Conservation (phyloP, 2,329 filamentous ascomycete genomes). For the Scolecobasidium constrictum region DNA sequence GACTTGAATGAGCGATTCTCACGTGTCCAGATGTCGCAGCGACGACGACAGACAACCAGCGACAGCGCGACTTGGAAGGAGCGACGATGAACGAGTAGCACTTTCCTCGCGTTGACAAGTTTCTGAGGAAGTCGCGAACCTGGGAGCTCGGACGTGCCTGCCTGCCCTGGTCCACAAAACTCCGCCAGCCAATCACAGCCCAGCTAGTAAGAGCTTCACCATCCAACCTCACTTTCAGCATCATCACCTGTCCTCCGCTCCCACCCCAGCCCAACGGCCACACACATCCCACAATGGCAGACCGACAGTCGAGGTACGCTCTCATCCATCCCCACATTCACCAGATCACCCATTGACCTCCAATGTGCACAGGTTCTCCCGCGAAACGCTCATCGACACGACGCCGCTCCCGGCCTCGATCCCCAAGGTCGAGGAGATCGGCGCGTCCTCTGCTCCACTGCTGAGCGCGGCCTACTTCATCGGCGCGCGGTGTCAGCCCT, state of each 20-base stretch:
- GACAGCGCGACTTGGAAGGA: no score
- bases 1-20: no score
- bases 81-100: no score
- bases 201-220: neutral
- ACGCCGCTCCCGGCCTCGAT: conserved; percentile 88
- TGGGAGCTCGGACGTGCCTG: no score
- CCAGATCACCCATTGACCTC: conserved; percentile 10
- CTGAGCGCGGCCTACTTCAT: conserved; percentile 94
- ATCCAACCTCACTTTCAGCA: conserved; percentile 2
- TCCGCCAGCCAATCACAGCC: neutral
- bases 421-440: conserved; percentile 87
- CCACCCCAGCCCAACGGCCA: conserved; percentile 19
- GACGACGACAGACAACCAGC: no score
- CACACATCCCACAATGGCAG: conserved; percentile 43
- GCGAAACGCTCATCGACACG: conserved; percentile 86
- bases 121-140: no score
- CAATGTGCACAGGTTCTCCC: conserved; percentile 65
- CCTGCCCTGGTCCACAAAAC: no score
- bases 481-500: conserved; percentile 83
- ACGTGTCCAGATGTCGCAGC: no score
- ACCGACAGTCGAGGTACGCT: conserved; percentile 47
- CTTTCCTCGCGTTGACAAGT: no score
- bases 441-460: conserved; percentile 83
- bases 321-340: no score
- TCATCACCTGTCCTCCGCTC: conserved; percentile 5